phyloP scores from a whole-genome alignment of 208 protist species.

The Acanthamoeba castellanii region DNA sequence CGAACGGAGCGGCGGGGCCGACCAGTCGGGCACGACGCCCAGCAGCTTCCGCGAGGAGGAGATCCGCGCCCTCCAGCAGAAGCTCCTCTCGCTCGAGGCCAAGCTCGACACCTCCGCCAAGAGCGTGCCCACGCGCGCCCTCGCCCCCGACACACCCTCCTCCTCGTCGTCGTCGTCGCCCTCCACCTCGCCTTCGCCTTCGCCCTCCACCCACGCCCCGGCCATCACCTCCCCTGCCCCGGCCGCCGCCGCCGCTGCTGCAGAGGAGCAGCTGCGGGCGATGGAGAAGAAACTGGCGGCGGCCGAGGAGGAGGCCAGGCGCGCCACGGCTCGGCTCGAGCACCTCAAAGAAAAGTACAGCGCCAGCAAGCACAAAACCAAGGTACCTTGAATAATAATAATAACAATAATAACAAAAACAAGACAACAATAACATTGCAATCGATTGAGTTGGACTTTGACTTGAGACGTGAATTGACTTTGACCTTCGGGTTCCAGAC shows the following conservation, averaged over 20 bases:
- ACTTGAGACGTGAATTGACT: too few relatives aligned
- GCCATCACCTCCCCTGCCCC: too few relatives aligned
- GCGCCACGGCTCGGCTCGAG: not conserved
- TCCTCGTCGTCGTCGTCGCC: not conserved
- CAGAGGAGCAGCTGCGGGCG: not conserved
- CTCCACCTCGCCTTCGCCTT: not conserved
- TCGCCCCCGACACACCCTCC: not conserved
- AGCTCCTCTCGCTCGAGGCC: slow-evolving; percentile 45
- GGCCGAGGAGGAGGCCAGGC: not conserved
- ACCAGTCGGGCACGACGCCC: not conserved
- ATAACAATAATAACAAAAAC: too few relatives aligned
- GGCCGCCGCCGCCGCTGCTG: too few relatives aligned
- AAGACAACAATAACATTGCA: too few relatives aligned
- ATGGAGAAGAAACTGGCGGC: not conserved
- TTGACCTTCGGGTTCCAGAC: not conserved
- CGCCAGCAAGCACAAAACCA: not conserved
- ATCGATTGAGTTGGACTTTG: too few relatives aligned
- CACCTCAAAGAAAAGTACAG: not conserved
- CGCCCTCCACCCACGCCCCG: not conserved
- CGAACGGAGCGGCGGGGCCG: too few relatives aligned
- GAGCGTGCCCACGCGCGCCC: not conserved
- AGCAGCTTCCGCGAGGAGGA: slow-evolving; percentile 34
- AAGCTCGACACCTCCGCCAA: slow-evolving; percentile 39
- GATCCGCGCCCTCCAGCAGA: slow-evolving; percentile 10
- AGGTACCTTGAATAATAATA: not conserved